Conservation (phyloP, 768 basidiomycete species). For the Cantharellus anzutake region DNA sequence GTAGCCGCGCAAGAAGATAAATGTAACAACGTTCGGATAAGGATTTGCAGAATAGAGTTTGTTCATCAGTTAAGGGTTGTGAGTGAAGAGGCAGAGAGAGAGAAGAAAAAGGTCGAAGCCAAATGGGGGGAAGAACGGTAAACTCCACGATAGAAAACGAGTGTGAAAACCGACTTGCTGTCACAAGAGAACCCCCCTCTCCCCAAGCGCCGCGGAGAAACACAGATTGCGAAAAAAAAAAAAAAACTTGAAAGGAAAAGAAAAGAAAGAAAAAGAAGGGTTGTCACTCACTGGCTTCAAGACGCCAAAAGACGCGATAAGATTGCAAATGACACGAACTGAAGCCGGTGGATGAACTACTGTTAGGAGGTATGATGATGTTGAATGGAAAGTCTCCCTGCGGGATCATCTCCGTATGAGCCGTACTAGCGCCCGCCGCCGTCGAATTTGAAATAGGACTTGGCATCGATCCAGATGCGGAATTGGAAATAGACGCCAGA, state of each 20-base stretch:
- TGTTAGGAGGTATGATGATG: constrained; percentile 34
- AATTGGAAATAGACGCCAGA: too few relatives aligned
- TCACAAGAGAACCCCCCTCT: too few relatives aligned
- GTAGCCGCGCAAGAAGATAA: too few relatives aligned
- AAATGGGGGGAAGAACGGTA: background rate
- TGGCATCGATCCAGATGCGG: too few relatives aligned
- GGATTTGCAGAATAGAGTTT: too few relatives aligned
- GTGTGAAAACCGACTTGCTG: too few relatives aligned
- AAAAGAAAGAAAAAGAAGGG: constrained; percentile 7
- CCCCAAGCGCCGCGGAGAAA: background rate
- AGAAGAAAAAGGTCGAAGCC: background rate
- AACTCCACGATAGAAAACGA: too few relatives aligned
- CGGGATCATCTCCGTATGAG: constrained; percentile 33
- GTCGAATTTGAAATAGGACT: too few relatives aligned
- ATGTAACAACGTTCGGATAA: too few relatives aligned
- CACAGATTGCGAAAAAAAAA: too few relatives aligned
- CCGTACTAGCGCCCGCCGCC: background rate
- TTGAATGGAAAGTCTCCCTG: constrained; percentile 54
- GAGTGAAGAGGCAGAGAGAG: constrained; percentile 36
- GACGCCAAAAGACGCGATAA: constrained; percentile 63
- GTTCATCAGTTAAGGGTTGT: constrained; percentile 22
- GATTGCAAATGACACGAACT: constrained; percentile 57
- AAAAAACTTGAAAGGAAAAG: too few relatives aligned
- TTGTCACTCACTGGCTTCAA: constrained; percentile 50
- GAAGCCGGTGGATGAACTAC: constrained; percentile 34